These are phyloP conservation scores for Toxicodendron radicans DNA, from an alignment of 345 rosid species.

Conservation along the genomic window DNA sequence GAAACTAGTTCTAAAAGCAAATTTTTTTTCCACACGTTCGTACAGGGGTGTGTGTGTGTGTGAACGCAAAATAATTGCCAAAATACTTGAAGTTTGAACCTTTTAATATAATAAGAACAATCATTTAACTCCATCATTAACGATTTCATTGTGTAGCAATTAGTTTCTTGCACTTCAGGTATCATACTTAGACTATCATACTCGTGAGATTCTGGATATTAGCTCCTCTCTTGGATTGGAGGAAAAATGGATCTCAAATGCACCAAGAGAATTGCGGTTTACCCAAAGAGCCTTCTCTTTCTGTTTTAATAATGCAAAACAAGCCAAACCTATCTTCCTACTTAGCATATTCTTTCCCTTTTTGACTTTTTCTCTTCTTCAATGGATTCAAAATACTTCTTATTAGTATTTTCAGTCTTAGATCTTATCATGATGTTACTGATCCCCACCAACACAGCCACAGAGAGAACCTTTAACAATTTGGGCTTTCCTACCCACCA, in stretches of 20 bases:
- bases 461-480: background rate
- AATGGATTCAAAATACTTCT: slow-evolving; percentile 1
- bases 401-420: background rate
- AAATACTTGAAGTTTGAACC: background rate
- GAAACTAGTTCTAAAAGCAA: background rate
- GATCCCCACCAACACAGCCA: background rate
- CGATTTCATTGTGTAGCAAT: background rate
- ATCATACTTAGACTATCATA: background rate
- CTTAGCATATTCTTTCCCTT: background rate
- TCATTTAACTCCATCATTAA: background rate
- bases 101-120: background rate
- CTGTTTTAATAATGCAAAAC: background rate
- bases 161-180: background rate
- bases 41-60: background rate
- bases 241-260: background rate
- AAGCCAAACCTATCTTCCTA: background rate
- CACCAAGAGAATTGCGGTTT: background rate
- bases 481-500: background rate
- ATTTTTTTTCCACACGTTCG: background rate
- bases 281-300: background rate
- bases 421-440: slow-evolving; percentile 3
- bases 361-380: background rate
- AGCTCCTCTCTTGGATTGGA: background rate
- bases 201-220: background rate
- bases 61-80: background rate